Conservation (phyloP, 306 rosid species). For the Canavalia gladiata region DNA sequence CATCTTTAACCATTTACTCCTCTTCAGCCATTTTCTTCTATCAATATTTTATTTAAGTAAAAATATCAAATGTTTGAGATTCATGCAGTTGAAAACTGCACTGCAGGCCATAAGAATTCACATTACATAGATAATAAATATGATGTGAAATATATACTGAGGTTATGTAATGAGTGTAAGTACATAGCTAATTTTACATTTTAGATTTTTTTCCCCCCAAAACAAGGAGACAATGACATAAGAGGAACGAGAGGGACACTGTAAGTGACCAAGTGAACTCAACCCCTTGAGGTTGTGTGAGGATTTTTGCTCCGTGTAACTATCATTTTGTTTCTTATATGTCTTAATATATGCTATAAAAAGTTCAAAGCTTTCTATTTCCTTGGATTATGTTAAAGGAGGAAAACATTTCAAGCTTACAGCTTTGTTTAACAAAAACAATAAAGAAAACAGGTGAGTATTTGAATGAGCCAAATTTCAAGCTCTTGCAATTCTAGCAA, state of each 20-base stretch:
- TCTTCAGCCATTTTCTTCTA: too few relatives aligned
- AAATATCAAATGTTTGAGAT: too few relatives aligned
- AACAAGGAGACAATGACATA: background rate
- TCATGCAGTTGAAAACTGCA: too few relatives aligned
- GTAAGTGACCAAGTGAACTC: too few relatives aligned
- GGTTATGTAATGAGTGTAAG: background rate
- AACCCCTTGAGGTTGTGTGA: too few relatives aligned
- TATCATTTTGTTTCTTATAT: background rate
- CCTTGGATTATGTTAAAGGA: background rate
- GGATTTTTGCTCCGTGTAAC: too few relatives aligned
- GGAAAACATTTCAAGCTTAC: background rate
- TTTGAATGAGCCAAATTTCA: background rate
- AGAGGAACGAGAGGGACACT: too few relatives aligned
- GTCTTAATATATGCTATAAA: too few relatives aligned
- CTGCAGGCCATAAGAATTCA: too few relatives aligned
- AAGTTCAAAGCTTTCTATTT: too few relatives aligned
- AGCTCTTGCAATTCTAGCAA: background rate
- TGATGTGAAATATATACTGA: background rate
- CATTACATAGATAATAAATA: background rate
- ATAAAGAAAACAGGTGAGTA: background rate
- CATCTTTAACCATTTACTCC: too few relatives aligned
- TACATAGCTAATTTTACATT: background rate
- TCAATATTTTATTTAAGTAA: too few relatives aligned
- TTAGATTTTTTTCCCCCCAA: background rate
- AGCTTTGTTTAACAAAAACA: background rate